These are phyloP conservation scores for Hypoxylon sp. DNA, from an alignment of 2,329 filamentous ascomycete genomes.

Conservation along the genomic window DNA sequence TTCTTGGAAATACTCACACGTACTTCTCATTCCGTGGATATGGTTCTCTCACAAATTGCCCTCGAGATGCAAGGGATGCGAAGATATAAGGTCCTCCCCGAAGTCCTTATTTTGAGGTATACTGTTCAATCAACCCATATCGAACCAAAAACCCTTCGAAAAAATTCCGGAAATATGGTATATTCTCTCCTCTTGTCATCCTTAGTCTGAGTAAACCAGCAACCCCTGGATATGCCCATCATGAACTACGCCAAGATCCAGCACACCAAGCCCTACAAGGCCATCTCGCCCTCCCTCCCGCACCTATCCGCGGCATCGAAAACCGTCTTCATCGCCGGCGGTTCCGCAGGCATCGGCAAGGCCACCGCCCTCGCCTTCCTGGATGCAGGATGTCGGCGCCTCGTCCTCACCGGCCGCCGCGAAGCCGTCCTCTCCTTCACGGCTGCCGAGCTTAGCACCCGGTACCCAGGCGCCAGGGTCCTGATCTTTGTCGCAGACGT, in stretches of 20 bases:
- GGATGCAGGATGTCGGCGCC: conserved; percentile 28
- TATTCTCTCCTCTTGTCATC: not conserved
- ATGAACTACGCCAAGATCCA: conserved; percentile 47
- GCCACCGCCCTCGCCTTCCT: conserved; percentile 43
- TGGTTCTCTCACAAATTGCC: not conserved
- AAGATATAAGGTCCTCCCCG: not conserved
- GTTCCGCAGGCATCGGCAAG: conserved; percentile 41
- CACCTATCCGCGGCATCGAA: conserved; percentile 35
- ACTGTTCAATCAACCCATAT: not conserved
- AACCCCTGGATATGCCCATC: conserved; percentile 6
- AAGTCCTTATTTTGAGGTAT: too few species aligned
- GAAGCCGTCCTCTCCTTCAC: conserved; percentile 15
- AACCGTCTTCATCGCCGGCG: conserved; percentile 40
- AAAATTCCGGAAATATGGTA: not conserved
- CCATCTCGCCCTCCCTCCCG: conserved; percentile 41
- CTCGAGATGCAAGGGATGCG: not conserved
- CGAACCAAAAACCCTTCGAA: not conserved
- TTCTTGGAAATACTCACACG: not conserved
- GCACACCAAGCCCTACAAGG: conserved; percentile 37
- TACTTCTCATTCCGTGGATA: not conserved
- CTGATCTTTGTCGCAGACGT: conserved; percentile 25
- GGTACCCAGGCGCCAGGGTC: conserved; percentile 15
- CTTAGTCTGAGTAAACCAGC: too few species aligned
- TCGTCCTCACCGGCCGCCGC: conserved; percentile 37
- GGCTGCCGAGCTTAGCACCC: conserved; percentile 16